Base-by-base conservation (phyloP, 2,329 filamentous ascomycete species). In the Hymenoscyphus salicellus region DNA sequence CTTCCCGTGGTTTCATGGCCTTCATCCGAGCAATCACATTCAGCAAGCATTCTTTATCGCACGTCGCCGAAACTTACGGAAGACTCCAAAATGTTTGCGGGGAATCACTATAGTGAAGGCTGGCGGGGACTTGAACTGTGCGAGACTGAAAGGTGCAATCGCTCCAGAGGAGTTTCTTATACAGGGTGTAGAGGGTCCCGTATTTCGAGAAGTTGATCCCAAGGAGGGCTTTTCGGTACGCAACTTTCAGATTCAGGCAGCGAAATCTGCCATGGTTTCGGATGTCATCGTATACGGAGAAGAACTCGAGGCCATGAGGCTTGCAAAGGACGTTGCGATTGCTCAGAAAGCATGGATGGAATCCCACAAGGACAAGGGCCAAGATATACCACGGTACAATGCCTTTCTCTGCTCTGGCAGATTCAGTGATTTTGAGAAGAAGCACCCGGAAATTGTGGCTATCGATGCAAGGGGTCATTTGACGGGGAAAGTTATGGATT, bases 211-310 rank as follows among this genome's bases (percentile, higher is more conserved):
- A 55, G 84, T 89, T 49, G 95, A 99, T 74, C 95, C 95, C 1
- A 85, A 81, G 63, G 91, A 96, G 69, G 95, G 95, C 8, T 98
- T 98, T 75, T 97, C 92, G 4, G 93, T 98, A 55, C 87, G 95
- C 56, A 98, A 98, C 76, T 99, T 99, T 75, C 94, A 98, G 72
- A 98, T 98, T 46, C 95, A 99, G 77, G 85, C 91, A 0, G 90
- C 90, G 65, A 99, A 99, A 77, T 81, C 91, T 69, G 93, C 93
- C 62, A 86, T 90, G 69, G 85, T 95, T 8, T 97, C 93, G 0
- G 95, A 99, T 75, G 92, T 99, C 68, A 84, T 99, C 49, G 86
- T 99, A 0, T 99, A 99, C 75, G 92, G 92, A 14, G 90, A 92
- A 69, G 79, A 81, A 43, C 82, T 82, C 1, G 78, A 84, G 30